Percentiles rank a stretch among this genome's conserved stretches.
Conservation (phyloP, 768 basidiomycete species). For the Amanita rubescens region DNA sequence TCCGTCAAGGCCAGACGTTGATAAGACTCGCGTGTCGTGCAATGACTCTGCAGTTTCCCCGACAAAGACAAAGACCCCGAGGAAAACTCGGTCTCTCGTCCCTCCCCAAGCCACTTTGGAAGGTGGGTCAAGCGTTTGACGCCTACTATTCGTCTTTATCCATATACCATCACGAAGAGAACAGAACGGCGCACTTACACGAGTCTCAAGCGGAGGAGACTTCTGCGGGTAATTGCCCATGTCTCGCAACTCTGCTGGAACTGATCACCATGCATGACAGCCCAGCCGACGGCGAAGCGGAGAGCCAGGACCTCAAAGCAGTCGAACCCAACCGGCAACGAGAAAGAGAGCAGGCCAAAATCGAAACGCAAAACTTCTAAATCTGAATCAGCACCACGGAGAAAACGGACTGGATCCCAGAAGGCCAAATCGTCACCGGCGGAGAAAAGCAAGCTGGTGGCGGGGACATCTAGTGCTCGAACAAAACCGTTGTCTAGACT, state of each 20-base stretch:
- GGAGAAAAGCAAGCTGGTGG: neutral
- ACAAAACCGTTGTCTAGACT: neutral
- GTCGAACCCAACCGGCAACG: neutral
- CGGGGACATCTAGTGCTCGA: neutral
- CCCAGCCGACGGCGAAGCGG: conserved; percentile 9
- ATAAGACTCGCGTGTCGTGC: neutral
- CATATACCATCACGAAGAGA: neutral
- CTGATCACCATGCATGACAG: neutral
- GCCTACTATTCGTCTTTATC: neutral
- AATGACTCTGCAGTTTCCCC: neutral
- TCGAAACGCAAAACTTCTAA: neutral
- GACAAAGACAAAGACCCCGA: neutral
- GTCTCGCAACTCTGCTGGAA: neutral
- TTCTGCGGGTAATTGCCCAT: neutral
- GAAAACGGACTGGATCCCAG: neutral
- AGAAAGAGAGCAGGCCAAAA: neutral
- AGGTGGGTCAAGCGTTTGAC: neutral
- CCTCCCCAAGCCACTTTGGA: neutral
- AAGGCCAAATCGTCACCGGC: neutral
- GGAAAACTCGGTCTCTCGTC: neutral
- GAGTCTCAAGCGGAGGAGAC: neutral
- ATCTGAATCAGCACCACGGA: neutral
- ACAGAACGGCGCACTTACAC: neutral
- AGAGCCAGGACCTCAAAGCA: conserved; percentile 13
- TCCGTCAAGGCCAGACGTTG: conserved; percentile 1